Evolutionary conservation across 1,139 yeast species (phyloP).

Genomic region (Scheffersomyces titani): DNA sequence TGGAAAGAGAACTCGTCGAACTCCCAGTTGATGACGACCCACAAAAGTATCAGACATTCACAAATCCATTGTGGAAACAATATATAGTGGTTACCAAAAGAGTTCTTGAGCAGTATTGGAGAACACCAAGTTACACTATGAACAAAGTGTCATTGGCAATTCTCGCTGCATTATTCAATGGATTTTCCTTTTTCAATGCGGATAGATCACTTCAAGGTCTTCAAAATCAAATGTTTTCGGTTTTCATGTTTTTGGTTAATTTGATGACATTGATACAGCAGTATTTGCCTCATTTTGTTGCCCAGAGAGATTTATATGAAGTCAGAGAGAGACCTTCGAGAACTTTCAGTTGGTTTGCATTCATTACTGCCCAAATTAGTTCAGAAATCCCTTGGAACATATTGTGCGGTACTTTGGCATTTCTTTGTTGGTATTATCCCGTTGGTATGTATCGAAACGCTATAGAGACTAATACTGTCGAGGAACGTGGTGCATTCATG

Average conservation of each 20-base stretch:
- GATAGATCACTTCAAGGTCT: conserved; percentile 40
- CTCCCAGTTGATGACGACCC: conserved; percentile 24
- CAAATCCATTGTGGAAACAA: conserved; percentile 29
- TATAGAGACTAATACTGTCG: conserved; percentile 21
- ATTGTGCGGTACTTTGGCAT: conserved; percentile 63
- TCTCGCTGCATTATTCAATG: conserved; percentile 45
- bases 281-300: conserved; percentile 65
- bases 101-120: conserved; percentile 41
- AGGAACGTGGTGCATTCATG: conserved; percentile 42
- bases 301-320: conserved; percentile 64
- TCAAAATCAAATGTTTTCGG: conserved; percentile 54
- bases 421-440: conserved; percentile 80
- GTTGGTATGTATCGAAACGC: conserved; percentile 69
- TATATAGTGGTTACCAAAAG: conserved; percentile 25
- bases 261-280: conserved; percentile 69
- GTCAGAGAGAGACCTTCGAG: conserved; percentile 19
- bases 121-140: conserved; percentile 43
- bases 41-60: conserved; percentile 24
- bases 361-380: conserved; percentile 59
- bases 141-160: conserved; percentile 40
- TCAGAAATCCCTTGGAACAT: conserved; percentile 79
- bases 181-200: conserved; percentile 44
- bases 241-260: conserved; percentile 66
- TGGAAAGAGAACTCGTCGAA: conserved; percentile 30
- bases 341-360: conserved; percentile 16